Conservation (phyloP, 768 basidiomycete species). For the Calocybe cyanea region DNA sequence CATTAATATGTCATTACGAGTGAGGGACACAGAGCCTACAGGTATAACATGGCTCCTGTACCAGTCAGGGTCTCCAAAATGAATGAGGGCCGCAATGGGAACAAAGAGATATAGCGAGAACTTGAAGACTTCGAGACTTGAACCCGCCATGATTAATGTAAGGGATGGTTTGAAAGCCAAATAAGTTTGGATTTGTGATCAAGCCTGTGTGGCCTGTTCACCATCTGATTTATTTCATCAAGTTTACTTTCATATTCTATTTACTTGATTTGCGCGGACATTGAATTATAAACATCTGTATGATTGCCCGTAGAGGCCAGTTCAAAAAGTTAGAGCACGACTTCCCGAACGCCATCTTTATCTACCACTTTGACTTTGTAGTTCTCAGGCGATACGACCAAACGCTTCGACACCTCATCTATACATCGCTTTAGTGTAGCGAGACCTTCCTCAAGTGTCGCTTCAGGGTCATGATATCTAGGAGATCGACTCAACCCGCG, state of each 20-base stretch:
- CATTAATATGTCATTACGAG: not conserved
- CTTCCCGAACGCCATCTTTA: conserved; percentile 81
- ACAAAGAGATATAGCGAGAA: conserved; percentile 85
- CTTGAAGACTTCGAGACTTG: conserved; percentile 88
- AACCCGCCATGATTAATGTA: conserved; percentile 30
- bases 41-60: conserved; percentile 76
- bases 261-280: not conserved
- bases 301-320: no score
- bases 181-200: not conserved
- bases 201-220: no score
- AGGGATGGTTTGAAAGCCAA: not conserved
- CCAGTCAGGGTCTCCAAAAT: conserved; percentile 89
- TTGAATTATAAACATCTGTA: no score
- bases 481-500: not conserved
- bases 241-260: not conserved
- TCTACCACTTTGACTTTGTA: conserved; percentile 93
- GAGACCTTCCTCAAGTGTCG: conserved; percentile 80
- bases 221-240: not conserved
- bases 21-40: conserved; percentile 32
- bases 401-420: conserved; percentile 79
- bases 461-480: conserved; percentile 91
- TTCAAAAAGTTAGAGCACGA: conserved; percentile 51
- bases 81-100: conserved; percentile 73
- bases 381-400: conserved; percentile 73
- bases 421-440: conserved; percentile 83